These are phyloP conservation scores for Cordyceps cateniannulata DNA, from an alignment of 2,329 filamentous ascomycete genomes.

Conservation along the genomic window DNA sequence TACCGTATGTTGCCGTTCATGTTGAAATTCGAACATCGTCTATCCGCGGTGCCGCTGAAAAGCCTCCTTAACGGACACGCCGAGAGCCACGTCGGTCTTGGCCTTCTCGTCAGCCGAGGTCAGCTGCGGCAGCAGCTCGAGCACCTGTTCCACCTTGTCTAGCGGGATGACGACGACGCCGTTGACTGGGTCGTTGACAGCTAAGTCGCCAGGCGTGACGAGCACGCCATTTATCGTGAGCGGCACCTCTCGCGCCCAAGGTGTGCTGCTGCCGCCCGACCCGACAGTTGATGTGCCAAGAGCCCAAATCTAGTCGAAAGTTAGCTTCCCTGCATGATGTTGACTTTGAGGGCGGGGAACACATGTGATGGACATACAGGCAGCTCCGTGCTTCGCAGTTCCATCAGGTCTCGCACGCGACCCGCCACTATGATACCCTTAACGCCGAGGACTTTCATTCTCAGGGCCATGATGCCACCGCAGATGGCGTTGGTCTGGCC, in stretches of 20 bases:
- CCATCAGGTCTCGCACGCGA: slow-evolving; percentile 58
- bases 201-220: slow-evolving; percentile 54
- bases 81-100: slow-evolving; percentile 57
- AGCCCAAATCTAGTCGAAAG: slow-evolving; percentile 42
- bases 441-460: slow-evolving; percentile 58
- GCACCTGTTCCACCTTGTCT: slow-evolving; percentile 50
- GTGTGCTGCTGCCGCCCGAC: slow-evolving; percentile 47
- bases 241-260: slow-evolving; percentile 46
- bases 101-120: slow-evolving; percentile 50
- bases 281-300: slow-evolving; percentile 52
- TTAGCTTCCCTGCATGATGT: slow-evolving; percentile 11
- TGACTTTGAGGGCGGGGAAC: not conserved
- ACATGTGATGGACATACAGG: slow-evolving; percentile 38
- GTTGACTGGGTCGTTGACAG: slow-evolving; percentile 64
- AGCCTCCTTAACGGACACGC: slow-evolving; percentile 57
- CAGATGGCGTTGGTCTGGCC: slow-evolving; percentile 63
- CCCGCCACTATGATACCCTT: slow-evolving; percentile 61
- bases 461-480: slow-evolving; percentile 69
- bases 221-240: slow-evolving; percentile 36
- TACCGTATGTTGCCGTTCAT: not conserved
- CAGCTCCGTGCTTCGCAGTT: slow-evolving; percentile 48
- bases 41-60: slow-evolving; percentile 51
- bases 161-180: slow-evolving; percentile 63
- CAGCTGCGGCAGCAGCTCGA: slow-evolving; percentile 51
- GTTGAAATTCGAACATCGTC: not conserved